Base-by-base conservation (phyloP, 305 asterid genomes). In the Rubia occidens region DNA sequence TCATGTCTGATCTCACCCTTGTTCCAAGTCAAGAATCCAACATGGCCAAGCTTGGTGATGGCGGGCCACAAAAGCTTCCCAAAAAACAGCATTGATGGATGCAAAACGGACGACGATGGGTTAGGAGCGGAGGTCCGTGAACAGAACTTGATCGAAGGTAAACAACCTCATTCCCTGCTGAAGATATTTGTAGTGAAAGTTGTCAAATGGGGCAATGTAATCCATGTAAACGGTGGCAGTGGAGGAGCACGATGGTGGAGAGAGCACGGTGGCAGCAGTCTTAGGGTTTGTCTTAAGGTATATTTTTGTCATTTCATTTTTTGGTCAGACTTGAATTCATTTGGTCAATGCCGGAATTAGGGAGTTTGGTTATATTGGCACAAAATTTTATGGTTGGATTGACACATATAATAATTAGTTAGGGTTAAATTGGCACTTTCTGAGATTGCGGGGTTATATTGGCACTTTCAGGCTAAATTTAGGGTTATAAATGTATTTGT, bases 111-210 rank as follows among this genome's bases (percentile, higher is more conserved):
- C 9, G 11, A 90, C 92, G 0, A 81, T 78, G 6, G 60, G 37
- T 53, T 76, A 81, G 0, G 96, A 82, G 0, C 75, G 78, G 9
- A 78, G 66, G 59, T 87, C 80, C 1, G 82, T 83, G 69, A 85
- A 88, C 74, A 90, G 72, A 59, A 76, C 89, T 80, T 88, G 88
- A 74, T 90, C 97, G 9, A 96, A 88, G 4, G 92, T 70, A 72
- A 90, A 82, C 81, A 90, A 11, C 24, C 95, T 96, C 75, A 77
- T 88, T 62, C 95, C 89, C 9, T 21, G 80, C 2, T 82, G 83
- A 70, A 90, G 81, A 60, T 83, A 81, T 85, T 83, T 80, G 68
- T 37, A 90, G 71, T 87, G 88, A 15, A 64, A 84, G 64, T 88
- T 88, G 74, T 90, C 95, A 11, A 88, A 90, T 20, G 96, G 95